Base-by-base conservation (phyloP, 495 filamentous ascomycete genomes). In the Penicillium pulvis region DNA sequence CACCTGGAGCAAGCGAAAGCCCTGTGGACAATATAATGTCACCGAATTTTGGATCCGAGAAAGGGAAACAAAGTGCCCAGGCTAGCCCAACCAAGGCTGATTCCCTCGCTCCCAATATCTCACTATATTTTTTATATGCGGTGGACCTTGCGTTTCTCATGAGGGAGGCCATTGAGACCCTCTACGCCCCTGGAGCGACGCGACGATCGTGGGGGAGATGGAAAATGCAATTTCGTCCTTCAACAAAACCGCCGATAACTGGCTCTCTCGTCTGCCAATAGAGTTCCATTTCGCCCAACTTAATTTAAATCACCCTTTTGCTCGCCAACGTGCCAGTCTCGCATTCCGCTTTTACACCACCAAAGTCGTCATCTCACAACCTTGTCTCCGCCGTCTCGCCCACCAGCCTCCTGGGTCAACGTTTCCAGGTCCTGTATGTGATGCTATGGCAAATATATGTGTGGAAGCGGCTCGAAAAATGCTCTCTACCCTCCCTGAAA, bases 291-390 rank as follows among this genome's bases (percentile, higher is more conserved):
- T 68, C 19, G 42, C 39, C 7, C 42, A 53, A 11, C 17, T 57
- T n/a, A 49, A 57, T 39, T 20, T 23, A 51, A 12, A 53, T 65
- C 45, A 67, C 67, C 57, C 70, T 66, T 65, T 81, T 74, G 47
- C 55, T 42, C 50, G 55, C 53, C 61, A 68, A 39, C 68, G 72
- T 24, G 53, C 57, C 26, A 68, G 71, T 14, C 67, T 84, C 7
- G 79, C 75, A 2, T 76, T 87, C 55, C 74, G 76, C 36, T 87
- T 82, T 58, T 80, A 83, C 58, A 81, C 81, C 57, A 75, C 79
- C 12, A 75, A 75, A 35, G 81, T 86, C 43, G 74, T 87, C 19
- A 77, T 85, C 44, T 74, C 77, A 43, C 82, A 86, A 9, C 86
- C 85, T 16, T 86, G 79, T 63, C 73, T 88, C 12, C 85, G 83